Base-by-base conservation (phyloP, 2,329 filamentous ascomycete genomes). In the Podosphaera fusca region DNA sequence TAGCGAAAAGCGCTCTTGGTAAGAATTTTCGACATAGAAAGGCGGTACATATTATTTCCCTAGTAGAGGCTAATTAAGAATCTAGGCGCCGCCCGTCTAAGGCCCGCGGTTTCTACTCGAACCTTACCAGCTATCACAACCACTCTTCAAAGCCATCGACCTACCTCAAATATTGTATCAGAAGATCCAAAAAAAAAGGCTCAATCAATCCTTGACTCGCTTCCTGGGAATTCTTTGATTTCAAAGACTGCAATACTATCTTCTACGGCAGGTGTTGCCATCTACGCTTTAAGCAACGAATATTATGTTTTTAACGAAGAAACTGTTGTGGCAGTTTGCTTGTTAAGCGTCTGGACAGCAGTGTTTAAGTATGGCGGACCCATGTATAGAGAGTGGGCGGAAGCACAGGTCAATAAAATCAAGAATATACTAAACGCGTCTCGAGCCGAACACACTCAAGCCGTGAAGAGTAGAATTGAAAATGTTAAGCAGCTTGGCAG, bases 221-320 rank as follows among this genome's bases (percentile, higher is more conserved):
- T 98, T 57, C 92, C 92, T 68, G 92, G 94, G 67, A 95, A 80
- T 80, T 90, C 79, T 69, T 77, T 95, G 63, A 75, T 94, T 70
- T 94, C 87, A 73, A 98, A 98, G 84, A 88, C 87, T 65, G 92
- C 92, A 68, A 90, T 95, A 70, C 84, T 98, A 68, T 96, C 90
- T 69, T 89, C 87, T 67, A 84, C 84, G 63, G 87, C 92, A 68
- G 90, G 85, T 74, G 74, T 94, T 66, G 89, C 86, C 68, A 80
- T 94, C 72, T 94, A 92, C 70, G 92, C 88, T 69, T 88, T 98
- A 75, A 94, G 86, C 82, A 98, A 94, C 76, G 92, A 98, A 81
- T 88, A 96, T 78, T 96, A 95, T 75, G 88, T 98, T 71, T 79
- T 98, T 74, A 98, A 98, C 77, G 92, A 98, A 79, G 92, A 98